These are phyloP conservation scores for Cubamyces lactineus DNA, from an alignment of 768 basidiomycete species.

Conservation along the genomic window DNA sequence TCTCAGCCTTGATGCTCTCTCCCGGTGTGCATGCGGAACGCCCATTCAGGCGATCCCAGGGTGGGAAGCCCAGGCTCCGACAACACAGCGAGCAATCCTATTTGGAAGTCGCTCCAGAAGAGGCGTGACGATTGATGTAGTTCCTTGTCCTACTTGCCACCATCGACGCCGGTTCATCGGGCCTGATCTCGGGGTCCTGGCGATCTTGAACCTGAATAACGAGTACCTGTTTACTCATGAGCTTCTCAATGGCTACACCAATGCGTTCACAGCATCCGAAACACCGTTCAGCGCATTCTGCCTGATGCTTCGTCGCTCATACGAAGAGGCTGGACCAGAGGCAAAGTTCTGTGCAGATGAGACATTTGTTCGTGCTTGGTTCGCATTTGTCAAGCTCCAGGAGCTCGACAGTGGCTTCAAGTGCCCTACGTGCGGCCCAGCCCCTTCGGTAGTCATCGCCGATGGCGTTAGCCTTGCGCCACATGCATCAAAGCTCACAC, in stretches of 20 bases:
- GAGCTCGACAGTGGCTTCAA: constrained; percentile 11
- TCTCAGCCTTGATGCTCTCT: background rate
- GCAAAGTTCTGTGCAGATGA: constrained; percentile 19
- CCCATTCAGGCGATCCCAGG: background rate
- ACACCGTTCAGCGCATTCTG: constrained; percentile 27
- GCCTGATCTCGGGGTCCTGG: constrained; percentile 16
- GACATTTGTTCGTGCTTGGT: constrained; percentile 25
- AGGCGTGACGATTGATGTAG: background rate
- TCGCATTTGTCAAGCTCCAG: constrained; percentile 22
- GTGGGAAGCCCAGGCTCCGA: background rate
- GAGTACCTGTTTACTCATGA: constrained; percentile 25
- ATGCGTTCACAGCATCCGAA: constrained; percentile 19
- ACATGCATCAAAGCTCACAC: background rate
- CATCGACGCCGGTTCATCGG: constrained; percentile 14
- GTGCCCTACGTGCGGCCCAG: constrained; percentile 22
- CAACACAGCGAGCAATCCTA: background rate
- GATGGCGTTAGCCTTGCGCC: constrained; percentile 23
- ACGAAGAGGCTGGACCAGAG: constrained; percentile 4
- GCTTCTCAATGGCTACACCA: constrained; percentile 26
- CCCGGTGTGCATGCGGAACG: constrained; percentile 2
- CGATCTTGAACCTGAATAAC: constrained; percentile 29
- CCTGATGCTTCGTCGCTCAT: constrained; percentile 9
- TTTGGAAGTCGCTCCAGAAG: background rate
- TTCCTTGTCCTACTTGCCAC: constrained; percentile 3
- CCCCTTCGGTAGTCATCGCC: constrained; percentile 20